phyloP scores from a whole-genome alignment of 805 yeast genomes.

The Metschnikowia borealis region DNA sequence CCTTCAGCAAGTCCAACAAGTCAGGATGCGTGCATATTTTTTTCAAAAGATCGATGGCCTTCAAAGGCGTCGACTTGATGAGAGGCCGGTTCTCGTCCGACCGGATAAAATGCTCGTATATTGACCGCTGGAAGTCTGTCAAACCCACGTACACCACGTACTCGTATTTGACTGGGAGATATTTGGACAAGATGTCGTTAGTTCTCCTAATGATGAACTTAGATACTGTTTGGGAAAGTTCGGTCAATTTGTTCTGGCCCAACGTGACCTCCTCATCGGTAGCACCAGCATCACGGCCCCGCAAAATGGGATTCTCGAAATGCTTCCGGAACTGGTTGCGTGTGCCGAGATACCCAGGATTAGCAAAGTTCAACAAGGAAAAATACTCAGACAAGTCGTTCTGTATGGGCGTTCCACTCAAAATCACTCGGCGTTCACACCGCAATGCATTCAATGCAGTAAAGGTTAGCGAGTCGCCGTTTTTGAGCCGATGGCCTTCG shows the following conservation, averaged over 20 bases:
- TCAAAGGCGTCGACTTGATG: conserved; percentile 75
- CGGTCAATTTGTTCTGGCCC: conserved; percentile 68
- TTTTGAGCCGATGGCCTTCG: conserved; percentile 42
- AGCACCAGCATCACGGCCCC: conserved; percentile 88
- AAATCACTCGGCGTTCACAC: conserved; percentile 83
- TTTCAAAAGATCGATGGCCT: conserved; percentile 83
- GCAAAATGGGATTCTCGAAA: conserved; percentile 73
- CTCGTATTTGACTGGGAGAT: conserved; percentile 92
- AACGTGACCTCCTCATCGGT: conserved; percentile 67
- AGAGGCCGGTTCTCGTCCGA: conserved; percentile 73
- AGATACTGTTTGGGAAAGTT: conserved; percentile 72
- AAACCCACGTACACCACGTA: conserved; percentile 91
- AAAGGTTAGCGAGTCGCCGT: conserved; percentile 90
- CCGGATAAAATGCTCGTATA: conserved; percentile 72
- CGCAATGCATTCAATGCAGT: conserved; percentile 79
- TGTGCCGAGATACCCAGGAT: conserved; percentile 88
- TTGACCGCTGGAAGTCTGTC: conserved; percentile 66
- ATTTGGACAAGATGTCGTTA: conserved; percentile 89
- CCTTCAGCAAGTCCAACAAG: conserved; percentile 68
- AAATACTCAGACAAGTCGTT: conserved; percentile 93
- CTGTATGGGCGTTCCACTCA: conserved; percentile 96
- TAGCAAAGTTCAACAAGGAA: conserved; percentile 84
- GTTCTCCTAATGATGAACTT: conserved; percentile 92
- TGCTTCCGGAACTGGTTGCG: conserved; percentile 79
- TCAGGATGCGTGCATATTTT: conserved; percentile 95